Evolutionary conservation across 2,329 filamentous ascomycete species (phyloP), one percentile per base, ranked within the genome.

Genomic region (Ascocoryne sarcoides): DNA sequence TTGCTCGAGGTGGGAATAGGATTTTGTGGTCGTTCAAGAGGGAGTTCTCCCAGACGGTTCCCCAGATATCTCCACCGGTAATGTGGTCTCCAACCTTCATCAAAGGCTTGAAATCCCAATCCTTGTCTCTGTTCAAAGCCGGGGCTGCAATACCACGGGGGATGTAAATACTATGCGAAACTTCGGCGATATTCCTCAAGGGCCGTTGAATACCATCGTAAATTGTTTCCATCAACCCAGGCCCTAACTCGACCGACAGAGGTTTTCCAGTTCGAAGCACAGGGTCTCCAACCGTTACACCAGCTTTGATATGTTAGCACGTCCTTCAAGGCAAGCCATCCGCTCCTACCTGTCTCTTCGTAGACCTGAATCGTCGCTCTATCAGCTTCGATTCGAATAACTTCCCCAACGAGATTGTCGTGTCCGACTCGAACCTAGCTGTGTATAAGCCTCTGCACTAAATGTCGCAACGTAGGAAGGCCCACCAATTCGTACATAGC

Each of bases 201-300:
- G 92, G 92, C 61, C 92, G 82, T 66, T 98, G 92, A 59, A 98
- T 98, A 70, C 92, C 92, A 64, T 98, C 92, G 73, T 96, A 98
- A 65, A 98, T 98, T 53, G 92, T 95, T 69, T 96, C 90, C 76
- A 98, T 87, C 64, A 98, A 72, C 62, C 92, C 92, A 49, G 92
- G 92, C 37, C 92, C 92, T 35, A 98, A 82, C 66, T 98, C 92
- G 66, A 98, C 92, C 43, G 92, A 95, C 41, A 98, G 73, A 49
- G 92, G 92, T 75, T 96, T 95, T 65, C 88, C 86, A 43, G 90
- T 95, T 59, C 90, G 79, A 46, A 69, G 59, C 53, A 98, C 92
- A 37, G 92, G 92, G 62, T 98, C 92, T 61, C 92, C 92, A 52
- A 98, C 89, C 54, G 79, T 94, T 53, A 98, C 83, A 68, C 92